Evolutionary conservation across 2,329 filamentous ascomycete species (phyloP).

Genomic region (Pseudocercospora musae): DNA sequence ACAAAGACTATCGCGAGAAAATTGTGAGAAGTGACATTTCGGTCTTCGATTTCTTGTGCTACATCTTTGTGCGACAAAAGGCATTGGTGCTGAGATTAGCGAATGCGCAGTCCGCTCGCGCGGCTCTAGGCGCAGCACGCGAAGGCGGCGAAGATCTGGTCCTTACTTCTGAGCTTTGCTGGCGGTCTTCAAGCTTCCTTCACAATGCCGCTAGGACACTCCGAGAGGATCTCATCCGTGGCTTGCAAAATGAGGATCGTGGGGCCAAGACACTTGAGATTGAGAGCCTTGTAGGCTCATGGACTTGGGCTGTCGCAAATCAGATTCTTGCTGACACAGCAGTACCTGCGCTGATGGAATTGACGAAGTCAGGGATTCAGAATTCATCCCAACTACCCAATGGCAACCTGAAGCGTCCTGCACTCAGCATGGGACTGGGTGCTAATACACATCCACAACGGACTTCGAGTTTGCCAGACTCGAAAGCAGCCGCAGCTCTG

Average conservation of each 20-base stretch:
- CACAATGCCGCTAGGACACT: constrained; percentile 75
- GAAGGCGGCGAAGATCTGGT: constrained; percentile 63
- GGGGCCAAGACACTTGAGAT: constrained; percentile 47
- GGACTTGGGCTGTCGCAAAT: constrained; percentile 71
- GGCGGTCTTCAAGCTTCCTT: constrained; percentile 78
- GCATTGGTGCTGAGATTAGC: constrained; percentile 76
- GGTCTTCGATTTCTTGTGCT: constrained; percentile 89
- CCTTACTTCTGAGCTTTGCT: constrained; percentile 82
- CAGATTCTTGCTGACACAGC: constrained; percentile 71
- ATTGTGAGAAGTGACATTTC: constrained; percentile 95
- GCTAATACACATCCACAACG: constrained; percentile 34
- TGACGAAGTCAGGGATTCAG: constrained; percentile 11
- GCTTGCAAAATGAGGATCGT: neutral
- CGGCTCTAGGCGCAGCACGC: constrained; percentile 40
- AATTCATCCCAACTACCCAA: constrained; percentile 15
- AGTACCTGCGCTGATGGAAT: constrained; percentile 26
- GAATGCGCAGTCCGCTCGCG: constrained; percentile 54
- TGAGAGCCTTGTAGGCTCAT: constrained; percentile 73
- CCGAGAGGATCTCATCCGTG: constrained; percentile 64
- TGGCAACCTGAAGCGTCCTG: constrained; percentile 22
- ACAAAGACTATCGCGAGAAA: constrained; percentile 82
- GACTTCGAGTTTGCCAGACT: constrained; percentile 26
- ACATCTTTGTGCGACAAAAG: constrained; percentile 88
- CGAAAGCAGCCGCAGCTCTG: constrained; percentile 10
- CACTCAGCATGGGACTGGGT: constrained; percentile 29